Percentiles rank a stretch among this genome's conserved stretches.
These are phyloP conservation scores for Ceratocystiopsis minuta DNA, from an alignment of 2,329 filamentous ascomycete genomes.

Conservation along the genomic window DNA sequence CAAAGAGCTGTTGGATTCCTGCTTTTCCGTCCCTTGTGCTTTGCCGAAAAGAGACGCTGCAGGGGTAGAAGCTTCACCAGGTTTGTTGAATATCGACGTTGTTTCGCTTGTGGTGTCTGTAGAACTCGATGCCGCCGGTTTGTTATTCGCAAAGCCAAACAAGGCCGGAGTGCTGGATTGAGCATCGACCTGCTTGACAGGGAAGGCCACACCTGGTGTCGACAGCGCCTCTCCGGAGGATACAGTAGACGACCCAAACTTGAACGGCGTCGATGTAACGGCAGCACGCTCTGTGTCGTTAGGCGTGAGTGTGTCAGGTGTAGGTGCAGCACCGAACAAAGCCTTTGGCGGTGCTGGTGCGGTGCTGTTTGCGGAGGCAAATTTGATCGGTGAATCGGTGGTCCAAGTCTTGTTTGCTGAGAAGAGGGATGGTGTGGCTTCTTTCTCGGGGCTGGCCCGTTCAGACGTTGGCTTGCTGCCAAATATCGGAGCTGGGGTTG, in stretches of 20 bases:
- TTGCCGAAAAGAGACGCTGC: neutral
- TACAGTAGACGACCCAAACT: slow-evolving; percentile 2
- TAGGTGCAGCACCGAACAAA: slow-evolving; percentile 5
- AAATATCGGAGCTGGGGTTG: slow-evolving; percentile 9
- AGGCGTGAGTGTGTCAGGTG: neutral
- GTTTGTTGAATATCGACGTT: slow-evolving; percentile 5
- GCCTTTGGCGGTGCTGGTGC: slow-evolving; percentile 4
- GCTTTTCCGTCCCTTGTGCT: neutral
- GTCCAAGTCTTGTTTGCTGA: slow-evolving; percentile 30
- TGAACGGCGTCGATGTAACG: neutral
- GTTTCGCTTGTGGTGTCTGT: neutral
- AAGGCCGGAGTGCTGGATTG: neutral
- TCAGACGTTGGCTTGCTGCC: slow-evolving; percentile 15
- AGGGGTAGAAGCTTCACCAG: neutral
- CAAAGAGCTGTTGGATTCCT: neutral
- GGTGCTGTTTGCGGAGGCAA: slow-evolving; percentile 16
- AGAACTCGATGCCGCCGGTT: slow-evolving; percentile 2
- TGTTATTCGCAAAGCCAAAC: slow-evolving; percentile 2
- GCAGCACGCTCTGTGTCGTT: neutral
- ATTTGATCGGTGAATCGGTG: slow-evolving; percentile 34
- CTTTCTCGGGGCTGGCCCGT: slow-evolving; percentile 27
- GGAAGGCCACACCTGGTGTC: too few species aligned
- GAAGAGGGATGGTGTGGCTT: slow-evolving; percentile 9
- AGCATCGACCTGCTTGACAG: too few species aligned
- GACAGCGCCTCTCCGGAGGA: too few species aligned